Conservation (phyloP, 345 rosid genomes). For the Linum usitatissimum region DNA sequence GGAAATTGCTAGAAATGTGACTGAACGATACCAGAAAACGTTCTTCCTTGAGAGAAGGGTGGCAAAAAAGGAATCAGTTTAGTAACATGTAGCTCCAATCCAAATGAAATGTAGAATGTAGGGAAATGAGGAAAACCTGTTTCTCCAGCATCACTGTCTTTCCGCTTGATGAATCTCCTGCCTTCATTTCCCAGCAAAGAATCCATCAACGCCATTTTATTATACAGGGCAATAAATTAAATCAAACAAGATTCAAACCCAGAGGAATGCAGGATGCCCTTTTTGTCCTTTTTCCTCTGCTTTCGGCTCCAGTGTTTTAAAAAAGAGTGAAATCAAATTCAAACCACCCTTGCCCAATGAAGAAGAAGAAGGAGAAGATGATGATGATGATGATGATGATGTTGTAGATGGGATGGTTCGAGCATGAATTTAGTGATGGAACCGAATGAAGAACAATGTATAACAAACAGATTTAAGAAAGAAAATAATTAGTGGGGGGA, state of each 20-base stretch:
- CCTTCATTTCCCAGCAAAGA: conserved; percentile 31
- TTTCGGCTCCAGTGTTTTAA: neutral
- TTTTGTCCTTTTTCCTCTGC: neutral
- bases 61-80: neutral
- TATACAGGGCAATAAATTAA: no score
- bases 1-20: neutral
- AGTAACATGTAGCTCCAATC: neutral
- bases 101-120: conserved; percentile 3
- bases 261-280: neutral
- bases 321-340: no score
- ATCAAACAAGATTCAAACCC: neutral
- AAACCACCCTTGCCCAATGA: no score
- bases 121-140: conserved; percentile 39
- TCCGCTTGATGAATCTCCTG: conserved; percentile 64
- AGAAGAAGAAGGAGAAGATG: no score
- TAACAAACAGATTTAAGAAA: no score
- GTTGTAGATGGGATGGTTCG: no score
- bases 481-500: no score
- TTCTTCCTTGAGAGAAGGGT: neutral
- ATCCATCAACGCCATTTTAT: conserved; percentile 22
- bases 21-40: no score
- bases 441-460: no score
- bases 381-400: no score
- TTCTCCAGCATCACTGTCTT: conserved; percentile 94
- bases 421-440: no score